Evolutionary conservation across 2,329 filamentous ascomycete species (phyloP).

Genomic region (Cryphonectria japonica): DNA sequence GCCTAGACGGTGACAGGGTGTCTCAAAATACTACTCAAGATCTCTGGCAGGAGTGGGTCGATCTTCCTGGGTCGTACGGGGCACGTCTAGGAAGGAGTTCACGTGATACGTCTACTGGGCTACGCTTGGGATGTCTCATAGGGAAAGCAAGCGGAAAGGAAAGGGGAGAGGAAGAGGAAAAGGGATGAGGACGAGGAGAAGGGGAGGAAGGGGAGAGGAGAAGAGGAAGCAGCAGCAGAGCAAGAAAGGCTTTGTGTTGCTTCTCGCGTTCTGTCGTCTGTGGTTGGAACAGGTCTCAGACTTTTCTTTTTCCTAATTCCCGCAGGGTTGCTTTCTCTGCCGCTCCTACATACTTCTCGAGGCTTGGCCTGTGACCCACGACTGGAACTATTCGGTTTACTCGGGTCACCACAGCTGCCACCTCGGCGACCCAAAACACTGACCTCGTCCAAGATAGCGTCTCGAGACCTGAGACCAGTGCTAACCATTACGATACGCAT

Average conservation of each 20-base stretch:
- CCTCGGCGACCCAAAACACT: not conserved
- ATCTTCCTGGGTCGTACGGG: not conserved
- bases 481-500: not conserved
- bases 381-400: not conserved
- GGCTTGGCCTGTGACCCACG: not conserved
- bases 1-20: not conserved
- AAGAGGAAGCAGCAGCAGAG: not conserved
- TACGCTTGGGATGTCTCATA: not conserved
- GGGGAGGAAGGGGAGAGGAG: too few species aligned
- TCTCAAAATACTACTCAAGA: not conserved
- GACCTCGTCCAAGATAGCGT: not conserved
- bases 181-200: not conserved
- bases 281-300: constrained; percentile 9
- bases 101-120: not conserved
- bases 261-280: constrained; percentile 11
- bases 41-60: not conserved
- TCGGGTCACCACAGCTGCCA: constrained; percentile 10
- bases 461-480: not conserved
- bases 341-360: constrained; percentile 3
- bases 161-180: not conserved
- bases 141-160: not conserved
- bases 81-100: not conserved
- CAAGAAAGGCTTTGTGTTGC: constrained; percentile 9
- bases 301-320: constrained; percentile 1
- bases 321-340: constrained; percentile 1